Evolutionary conservation across 2,329 filamentous ascomycete species (phyloP).

Genomic region (Geosmithia putterillii): DNA sequence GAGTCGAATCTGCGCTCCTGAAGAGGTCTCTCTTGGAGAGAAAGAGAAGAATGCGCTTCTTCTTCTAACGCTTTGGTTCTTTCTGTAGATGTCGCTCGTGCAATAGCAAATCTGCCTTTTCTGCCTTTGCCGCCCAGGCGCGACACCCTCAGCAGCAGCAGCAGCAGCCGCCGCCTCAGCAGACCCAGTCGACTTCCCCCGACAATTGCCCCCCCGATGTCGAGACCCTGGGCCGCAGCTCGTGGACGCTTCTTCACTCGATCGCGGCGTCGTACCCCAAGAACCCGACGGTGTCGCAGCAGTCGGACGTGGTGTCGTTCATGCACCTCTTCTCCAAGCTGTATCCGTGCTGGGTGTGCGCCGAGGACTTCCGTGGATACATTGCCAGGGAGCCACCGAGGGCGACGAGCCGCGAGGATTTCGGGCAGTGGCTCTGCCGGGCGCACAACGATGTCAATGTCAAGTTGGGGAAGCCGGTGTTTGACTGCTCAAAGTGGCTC

Average conservation of each 20-base stretch:
- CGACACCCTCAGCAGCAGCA: conserved; percentile 10
- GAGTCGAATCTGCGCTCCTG: conserved; percentile 19
- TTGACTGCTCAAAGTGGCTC: conserved; percentile 86
- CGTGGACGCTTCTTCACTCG: conserved; percentile 89
- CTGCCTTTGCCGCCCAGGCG: conserved; percentile 12
- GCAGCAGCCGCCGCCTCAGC: conserved; percentile 7
- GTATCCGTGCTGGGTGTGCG: conserved; percentile 94
- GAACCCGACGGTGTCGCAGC: conserved; percentile 52
- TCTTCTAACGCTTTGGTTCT: too few relatives aligned
- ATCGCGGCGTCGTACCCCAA: conserved; percentile 80
- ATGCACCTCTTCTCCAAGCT: conserved; percentile 69
- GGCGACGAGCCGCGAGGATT: conserved; percentile 49
- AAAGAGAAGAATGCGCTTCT: background rate
- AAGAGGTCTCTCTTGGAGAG: background rate
- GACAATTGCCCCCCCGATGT: conserved; percentile 92
- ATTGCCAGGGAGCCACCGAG: conserved; percentile 59
- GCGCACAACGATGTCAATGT: conserved; percentile 80
- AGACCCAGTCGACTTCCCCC: conserved; percentile 13
- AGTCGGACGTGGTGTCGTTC: conserved; percentile 67
- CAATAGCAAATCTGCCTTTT: conserved; percentile 16
- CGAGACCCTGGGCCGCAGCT: conserved; percentile 70
- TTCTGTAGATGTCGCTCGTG: conserved; percentile 17
- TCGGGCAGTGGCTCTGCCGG: conserved; percentile 73
- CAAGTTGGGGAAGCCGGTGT: conserved; percentile 81
- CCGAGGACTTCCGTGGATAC: conserved; percentile 79